A percentile compares a stretch with the other conserved stretches of the same genome.
Conservation (phyloP, 176 grass and related monocot genomes). For the Saccharum officinarum region DNA sequence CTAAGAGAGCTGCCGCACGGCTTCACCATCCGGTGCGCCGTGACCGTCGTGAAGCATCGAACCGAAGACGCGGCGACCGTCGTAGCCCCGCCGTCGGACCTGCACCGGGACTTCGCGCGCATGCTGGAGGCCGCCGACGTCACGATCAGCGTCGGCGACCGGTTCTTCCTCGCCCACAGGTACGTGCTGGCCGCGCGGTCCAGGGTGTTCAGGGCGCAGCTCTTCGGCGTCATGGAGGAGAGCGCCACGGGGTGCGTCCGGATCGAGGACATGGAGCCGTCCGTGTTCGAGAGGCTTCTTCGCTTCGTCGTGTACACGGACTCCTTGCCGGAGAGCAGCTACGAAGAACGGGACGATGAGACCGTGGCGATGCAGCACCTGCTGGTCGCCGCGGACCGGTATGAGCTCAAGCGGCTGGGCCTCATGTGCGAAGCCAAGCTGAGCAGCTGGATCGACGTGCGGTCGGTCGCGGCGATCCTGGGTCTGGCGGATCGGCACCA, state of each 20-base stretch:
- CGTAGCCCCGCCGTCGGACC: background rate
- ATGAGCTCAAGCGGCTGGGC: background rate
- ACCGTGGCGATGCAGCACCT: background rate
- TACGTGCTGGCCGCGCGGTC: background rate
- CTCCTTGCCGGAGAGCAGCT: background rate
- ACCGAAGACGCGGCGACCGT: background rate
- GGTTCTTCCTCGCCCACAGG: conserved; percentile 6
- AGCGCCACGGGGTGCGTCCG: background rate
- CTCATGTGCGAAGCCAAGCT: conserved; percentile 25
- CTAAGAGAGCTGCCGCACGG: background rate
- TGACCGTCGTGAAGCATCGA: background rate
- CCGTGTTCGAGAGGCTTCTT: conserved; percentile 23
- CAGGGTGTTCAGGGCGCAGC: conserved; percentile 17
- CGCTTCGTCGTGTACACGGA: conserved; percentile 4
- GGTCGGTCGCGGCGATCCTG: background rate
- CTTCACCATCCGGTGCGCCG: conserved; percentile 14
- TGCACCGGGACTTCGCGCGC: conserved; percentile 12
- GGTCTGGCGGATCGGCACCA: conserved; percentile 28
- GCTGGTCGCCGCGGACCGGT: conserved; percentile 29
- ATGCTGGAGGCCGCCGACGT: conserved; percentile 26
- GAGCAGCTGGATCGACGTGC: background rate
- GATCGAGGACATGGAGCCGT: conserved; percentile 19
- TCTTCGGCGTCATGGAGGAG: conserved; percentile 29
- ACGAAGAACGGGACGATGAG: background rate
- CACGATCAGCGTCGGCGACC: background rate